Conservation (phyloP, 345 rosid species). For the Eucalyptus tenuipes region DNA sequence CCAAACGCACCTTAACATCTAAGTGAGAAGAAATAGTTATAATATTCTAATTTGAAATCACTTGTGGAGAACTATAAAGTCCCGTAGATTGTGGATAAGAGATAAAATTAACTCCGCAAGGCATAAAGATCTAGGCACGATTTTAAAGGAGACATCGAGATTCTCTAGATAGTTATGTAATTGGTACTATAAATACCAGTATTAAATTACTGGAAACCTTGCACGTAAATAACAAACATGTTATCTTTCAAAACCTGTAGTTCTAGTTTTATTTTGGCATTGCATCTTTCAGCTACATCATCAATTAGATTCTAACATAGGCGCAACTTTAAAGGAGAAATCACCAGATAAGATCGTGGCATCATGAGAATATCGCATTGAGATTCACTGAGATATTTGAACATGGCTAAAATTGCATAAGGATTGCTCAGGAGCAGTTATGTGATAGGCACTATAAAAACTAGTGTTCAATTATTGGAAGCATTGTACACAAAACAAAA, state of each 20-base stretch:
- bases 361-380: not conserved
- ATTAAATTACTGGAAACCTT: too few relatives aligned
- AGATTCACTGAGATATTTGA: not conserved
- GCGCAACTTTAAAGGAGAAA: too few relatives aligned
- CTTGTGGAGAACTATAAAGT: not conserved
- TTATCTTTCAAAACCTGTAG: too few relatives aligned
- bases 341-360: not conserved
- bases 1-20: too few relatives aligned
- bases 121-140: not conserved
- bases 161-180: too few relatives aligned
- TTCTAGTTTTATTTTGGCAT: too few relatives aligned
- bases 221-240: too few relatives aligned
- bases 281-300: too few relatives aligned
- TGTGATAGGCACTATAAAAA: not conserved
- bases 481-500: not conserved
- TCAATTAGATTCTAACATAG: too few relatives aligned
- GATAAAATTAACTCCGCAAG: not conserved
- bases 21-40: too few relatives aligned
- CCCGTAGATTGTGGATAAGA: not conserved
- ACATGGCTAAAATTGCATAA: not conserved
- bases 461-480: not conserved
- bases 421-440: not conserved
- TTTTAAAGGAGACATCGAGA: not conserved
- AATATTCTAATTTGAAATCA: not conserved
- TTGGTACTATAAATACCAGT: too few relatives aligned